Conservation (phyloP, 202 grass and related monocot species). For the Brachypodium distachyon region DNA sequence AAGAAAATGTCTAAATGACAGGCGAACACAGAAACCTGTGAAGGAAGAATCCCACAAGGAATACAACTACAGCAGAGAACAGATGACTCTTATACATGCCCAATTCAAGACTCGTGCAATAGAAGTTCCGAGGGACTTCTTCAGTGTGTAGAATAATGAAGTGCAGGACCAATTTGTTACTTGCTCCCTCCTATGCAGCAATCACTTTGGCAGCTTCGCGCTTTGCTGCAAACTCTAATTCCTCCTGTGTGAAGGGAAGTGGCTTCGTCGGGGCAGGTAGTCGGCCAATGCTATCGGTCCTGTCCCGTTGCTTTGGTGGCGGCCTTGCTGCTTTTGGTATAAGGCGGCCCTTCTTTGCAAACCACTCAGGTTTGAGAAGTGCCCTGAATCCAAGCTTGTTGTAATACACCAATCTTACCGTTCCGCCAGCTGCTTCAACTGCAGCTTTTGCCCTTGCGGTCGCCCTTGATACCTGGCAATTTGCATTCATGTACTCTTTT, state of each 20-base stretch:
- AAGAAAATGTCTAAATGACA: neutral
- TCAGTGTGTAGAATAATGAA: neutral
- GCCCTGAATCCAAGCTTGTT: conserved; percentile 87
- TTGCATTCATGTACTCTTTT: neutral
- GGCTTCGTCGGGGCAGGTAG: conserved; percentile 77
- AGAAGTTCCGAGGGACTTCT: neutral
- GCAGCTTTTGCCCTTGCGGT: conserved; percentile 74
- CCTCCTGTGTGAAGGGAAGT: conserved; percentile 58
- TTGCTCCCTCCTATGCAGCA: neutral
- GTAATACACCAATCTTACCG: conserved; percentile 80
- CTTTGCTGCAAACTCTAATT: conserved; percentile 40
- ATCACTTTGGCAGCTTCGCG: conserved; percentile 29
- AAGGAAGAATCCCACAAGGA: neutral
- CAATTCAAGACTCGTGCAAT: neutral
- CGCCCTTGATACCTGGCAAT: conserved; percentile 63
- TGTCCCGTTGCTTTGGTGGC: conserved; percentile 71
- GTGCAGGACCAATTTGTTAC: neutral
- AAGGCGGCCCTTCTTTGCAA: conserved; percentile 84
- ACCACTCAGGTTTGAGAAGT: conserved; percentile 85
- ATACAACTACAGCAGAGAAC: neutral
- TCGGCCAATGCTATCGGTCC: conserved; percentile 78
- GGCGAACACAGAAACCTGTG: neutral
- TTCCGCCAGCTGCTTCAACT: conserved; percentile 78
- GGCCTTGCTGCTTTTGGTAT: conserved; percentile 73
- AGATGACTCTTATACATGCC: neutral